Conservation (phyloP, 345 rosid species). For the Brassica nigra region DNA sequence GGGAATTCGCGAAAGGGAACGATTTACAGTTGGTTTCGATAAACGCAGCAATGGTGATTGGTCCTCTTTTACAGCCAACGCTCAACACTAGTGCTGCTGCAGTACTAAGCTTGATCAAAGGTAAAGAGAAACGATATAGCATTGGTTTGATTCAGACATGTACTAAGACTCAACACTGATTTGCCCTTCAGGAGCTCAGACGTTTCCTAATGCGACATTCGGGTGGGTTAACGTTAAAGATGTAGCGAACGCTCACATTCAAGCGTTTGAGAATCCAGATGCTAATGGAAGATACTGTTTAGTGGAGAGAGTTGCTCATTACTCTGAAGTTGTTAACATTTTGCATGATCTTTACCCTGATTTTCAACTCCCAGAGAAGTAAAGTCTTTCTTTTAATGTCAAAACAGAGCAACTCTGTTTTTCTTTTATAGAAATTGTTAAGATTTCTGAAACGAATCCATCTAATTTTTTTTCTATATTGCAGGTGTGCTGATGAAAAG, state of each 20-base stretch:
- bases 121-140: slow-evolving; percentile 32
- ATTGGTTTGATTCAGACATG: not conserved
- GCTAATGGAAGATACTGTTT: slow-evolving; percentile 84
- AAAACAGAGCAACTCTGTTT: slow-evolving; percentile 15
- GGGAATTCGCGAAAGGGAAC: slow-evolving; percentile 80
- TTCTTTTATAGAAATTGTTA: not conserved
- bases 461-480: not conserved
- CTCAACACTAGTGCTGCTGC: slow-evolving; percentile 94
- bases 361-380: slow-evolving; percentile 80
- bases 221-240: slow-evolving; percentile 93
- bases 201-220: slow-evolving; percentile 66
- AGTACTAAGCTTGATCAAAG: slow-evolving; percentile 69
- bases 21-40: slow-evolving; percentile 70
- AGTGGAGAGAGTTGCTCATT: slow-evolving; percentile 79
- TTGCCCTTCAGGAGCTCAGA: slow-evolving; percentile 60
- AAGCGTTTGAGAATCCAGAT: slow-evolving; percentile 75
- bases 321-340: slow-evolving; percentile 69
- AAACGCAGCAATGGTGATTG: slow-evolving; percentile 92
- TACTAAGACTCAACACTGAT: not conserved
- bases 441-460: not conserved
- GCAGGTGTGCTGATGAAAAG: slow-evolving; percentile 80
- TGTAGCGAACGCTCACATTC: slow-evolving; percentile 86
- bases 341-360: slow-evolving; percentile 66
- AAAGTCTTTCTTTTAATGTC: slow-evolving; percentile 31
- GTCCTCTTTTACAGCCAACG: slow-evolving; percentile 90